Conservation (phyloP, 345 rosid species). For the Arabidopsis arenosa region DNA sequence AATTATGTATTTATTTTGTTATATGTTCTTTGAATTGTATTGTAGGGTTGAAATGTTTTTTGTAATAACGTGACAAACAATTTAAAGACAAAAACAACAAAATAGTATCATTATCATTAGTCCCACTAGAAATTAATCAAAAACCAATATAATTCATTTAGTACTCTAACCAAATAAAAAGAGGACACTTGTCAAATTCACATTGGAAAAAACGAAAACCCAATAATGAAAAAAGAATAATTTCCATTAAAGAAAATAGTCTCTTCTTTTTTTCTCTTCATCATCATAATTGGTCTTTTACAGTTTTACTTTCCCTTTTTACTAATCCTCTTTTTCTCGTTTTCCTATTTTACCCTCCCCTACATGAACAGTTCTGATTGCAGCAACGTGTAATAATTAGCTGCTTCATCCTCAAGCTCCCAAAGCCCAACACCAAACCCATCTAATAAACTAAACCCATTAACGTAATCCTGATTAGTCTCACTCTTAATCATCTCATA, state of each 20-base stretch:
- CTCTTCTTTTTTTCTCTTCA: not conserved
- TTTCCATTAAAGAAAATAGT: constrained; percentile 8
- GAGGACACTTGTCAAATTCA: constrained; percentile 22
- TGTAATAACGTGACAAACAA: constrained; percentile 26
- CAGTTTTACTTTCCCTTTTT: not conserved
- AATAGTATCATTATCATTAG: constrained; percentile 36
- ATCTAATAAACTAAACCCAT: constrained; percentile 42
- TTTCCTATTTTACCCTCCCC: constrained; percentile 26
- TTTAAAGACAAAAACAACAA: constrained; percentile 22
- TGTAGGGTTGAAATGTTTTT: constrained; percentile 1
- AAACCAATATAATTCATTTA: constrained; percentile 32
- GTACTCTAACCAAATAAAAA: constrained; percentile 10
- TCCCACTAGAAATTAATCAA: constrained; percentile 38
- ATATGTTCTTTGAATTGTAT: not conserved
- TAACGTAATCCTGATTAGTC: constrained; percentile 36
- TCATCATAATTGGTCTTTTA: not conserved
- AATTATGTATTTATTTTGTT: not conserved
- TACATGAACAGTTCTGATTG: constrained; percentile 72
- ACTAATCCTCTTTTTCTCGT: constrained; percentile 22
- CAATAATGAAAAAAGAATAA: constrained; percentile 5
- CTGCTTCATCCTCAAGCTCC: constrained; percentile 82
- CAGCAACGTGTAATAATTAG: constrained; percentile 64
- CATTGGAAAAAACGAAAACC: not conserved
- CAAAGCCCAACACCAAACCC: constrained; percentile 64
- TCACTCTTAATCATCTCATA: constrained; percentile 29